Evolutionary conservation across 306 rosid species (phyloP), one percentile per base, ranked within the genome.

Genomic region (Dryas drummondii): DNA sequence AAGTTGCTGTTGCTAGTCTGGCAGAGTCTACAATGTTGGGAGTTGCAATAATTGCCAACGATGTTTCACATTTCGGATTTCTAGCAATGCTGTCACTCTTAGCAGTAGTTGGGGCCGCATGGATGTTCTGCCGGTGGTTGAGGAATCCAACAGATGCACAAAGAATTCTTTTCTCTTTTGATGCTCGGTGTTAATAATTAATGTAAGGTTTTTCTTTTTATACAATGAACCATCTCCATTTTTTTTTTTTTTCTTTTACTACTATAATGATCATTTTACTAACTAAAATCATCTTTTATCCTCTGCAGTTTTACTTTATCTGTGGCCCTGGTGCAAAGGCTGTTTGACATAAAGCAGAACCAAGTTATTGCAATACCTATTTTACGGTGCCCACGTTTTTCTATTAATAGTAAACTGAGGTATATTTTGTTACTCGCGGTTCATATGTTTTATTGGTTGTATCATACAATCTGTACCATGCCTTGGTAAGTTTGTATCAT

Each of bases 1-100:
- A 96, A 86, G 90, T 96, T 55, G 94, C 98, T 4, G 92, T 92
- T 9, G 98, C 97, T 54, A 96, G 99, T 80, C 81, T 96, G 83
- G 99, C 98, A 2, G 99, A 96, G 85, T 92, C 91, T 37, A 54
- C 85, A 76, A 90, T 96, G 97, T 80, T 90, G 73, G 97, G 92
- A 69, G 93, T 90, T 65, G 99, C 93, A 37, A 92, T 96, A 63
- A 69, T 92, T 41, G 98, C 93, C 72, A 92, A 96, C 41, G 97
- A 96, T 77, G 88, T 82, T 65, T 86, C 96, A 32, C 91, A 92
- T 76, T 92, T 90, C 40, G 91, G 99, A 68, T 80, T 77, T 70
- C 86, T 96, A 53, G 93, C 96, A 19, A 80, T 89, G 71, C 65
- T 96, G 63, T 96, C 97, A 45, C 97, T 96, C 72, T 78, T 91